Evolutionary conservation across 768 basidiomycete genomes (phyloP).

Genomic region (Lentinula aciculospora): DNA sequence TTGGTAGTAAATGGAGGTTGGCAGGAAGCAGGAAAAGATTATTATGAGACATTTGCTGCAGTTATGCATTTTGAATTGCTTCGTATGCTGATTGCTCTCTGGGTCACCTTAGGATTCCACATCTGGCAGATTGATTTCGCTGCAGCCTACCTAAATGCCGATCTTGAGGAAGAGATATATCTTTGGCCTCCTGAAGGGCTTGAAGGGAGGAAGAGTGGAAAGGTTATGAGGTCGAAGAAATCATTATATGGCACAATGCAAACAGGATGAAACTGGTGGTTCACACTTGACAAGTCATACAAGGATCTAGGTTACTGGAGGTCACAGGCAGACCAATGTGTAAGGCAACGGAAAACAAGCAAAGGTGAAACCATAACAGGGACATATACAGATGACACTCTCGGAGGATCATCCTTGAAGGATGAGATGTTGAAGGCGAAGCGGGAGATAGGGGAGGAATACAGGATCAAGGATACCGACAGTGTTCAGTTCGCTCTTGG

Average conservation of each 20-base stretch:
- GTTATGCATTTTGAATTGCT: slow-evolving; percentile 16
- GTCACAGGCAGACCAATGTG: slow-evolving; percentile 3
- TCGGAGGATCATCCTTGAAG: slow-evolving; percentile 5
- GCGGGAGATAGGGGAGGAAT: background rate
- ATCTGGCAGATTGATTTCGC: slow-evolving; percentile 7
- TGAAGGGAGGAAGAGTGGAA: no score
- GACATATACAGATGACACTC: slow-evolving; percentile 6
- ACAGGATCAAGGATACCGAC: slow-evolving; percentile 4
- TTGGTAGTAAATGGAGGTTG: slow-evolving; percentile 26
- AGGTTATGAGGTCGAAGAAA: slow-evolving; percentile 2
- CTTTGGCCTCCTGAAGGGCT: no score
- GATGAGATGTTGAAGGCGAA: background rate
- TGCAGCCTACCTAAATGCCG: slow-evolving; percentile 2
- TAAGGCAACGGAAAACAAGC: background rate
- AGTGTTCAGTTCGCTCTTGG: slow-evolving; percentile 5
- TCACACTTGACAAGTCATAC: background rate
- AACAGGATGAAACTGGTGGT: slow-evolving; percentile 5
- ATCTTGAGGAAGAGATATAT: background rate
- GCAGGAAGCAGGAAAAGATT: slow-evolving; percentile 27
- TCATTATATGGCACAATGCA: background rate
- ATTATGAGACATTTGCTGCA: slow-evolving; percentile 21
- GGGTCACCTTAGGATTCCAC: background rate
- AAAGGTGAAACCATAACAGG: slow-evolving; percentile 6
- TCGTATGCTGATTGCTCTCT: slow-evolving; percentile 12
- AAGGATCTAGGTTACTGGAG: background rate